Evolutionary conservation across 2,329 filamentous ascomycete genomes (phyloP), one percentile per base, ranked within the genome.

Genomic region (Colletotrichum filicis): DNA sequence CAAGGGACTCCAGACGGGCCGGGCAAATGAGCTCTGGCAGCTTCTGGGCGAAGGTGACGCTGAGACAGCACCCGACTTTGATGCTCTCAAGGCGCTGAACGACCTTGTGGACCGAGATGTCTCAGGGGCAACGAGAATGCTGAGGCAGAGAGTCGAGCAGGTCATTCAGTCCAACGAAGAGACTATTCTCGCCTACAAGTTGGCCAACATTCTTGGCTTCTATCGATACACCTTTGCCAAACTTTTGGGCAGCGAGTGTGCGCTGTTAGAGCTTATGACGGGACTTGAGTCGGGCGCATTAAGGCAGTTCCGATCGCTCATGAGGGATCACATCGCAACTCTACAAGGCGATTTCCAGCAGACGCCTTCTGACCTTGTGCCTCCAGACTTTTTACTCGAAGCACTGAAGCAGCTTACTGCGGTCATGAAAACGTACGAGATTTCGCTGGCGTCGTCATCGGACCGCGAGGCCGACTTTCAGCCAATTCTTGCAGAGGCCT

Each of bases 161-260:
- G 94, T 97, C 24, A 93, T 98, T 19, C 95, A 97, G 78, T 94
- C 93, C 74, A 96, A 98, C 80, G 95, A 98, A 77, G 95, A 98
- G 72, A 93, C 93, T 0, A 94, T 97, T 24, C 86, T 95, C 61
- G 92, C 95, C 42, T 99, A 98, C 85, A 97, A 95, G 80, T 91
- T 98, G 53, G 92, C 94, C 12, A 98, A 97, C 77, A 86, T 99
- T 1, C 88, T 98, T 55, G 92, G 91, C 53, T 99, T 99, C 83
- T 99, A 99, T 83, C 92, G 91, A 35, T 88, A 91, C 74, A 98
- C 95, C 1, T 98, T 98, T 80, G 85, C 91, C 19, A 96, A 93
- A 77, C 87, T 98, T 0, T 86, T 98, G 0, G 93, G 94, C 2
- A 77, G 87, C 2, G 87, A 92, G 12, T 94, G 94, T 0, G 86